Base-by-base conservation (phyloP, 345 rosid species). In the Eucalyptus marginata region DNA sequence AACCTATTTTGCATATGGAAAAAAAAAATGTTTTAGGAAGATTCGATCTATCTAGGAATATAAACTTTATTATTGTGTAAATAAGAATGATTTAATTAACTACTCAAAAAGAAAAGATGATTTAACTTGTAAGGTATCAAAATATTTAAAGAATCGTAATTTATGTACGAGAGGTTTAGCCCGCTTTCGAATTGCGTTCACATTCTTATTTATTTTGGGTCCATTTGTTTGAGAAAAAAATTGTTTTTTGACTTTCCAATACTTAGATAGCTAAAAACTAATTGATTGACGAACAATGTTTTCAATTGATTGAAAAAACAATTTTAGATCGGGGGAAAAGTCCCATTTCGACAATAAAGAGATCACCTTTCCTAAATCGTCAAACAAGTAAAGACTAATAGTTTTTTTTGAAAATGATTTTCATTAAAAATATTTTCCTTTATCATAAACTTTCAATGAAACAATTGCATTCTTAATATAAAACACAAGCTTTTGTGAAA, bases 361-460 rank as follows among this genome's bases (percentile, higher is more conserved):
- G 24, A 56, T 56, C 3, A 56, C 3, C 24, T 56, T 56, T 56
- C 0, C 0, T 56, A 56, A 24, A 56, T 2, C 0, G 1, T 0
- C 3, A 56, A 56, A 56, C 1, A 24, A 0, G 29, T 56, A 24
- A 56, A 56, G 62, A 56, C 13, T 2, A 56, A 10, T 24, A 0
- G 1, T 4, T 56, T 56, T 56, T 56, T 1, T 56, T 56, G 3
- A 56, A 0, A 56, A 4, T 56, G 29, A 56, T 56, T 56, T 56
- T 24, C 62, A 24, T 9, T 0, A 10, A 56, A 56, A 56, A 56
- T 24, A 56, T 10, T 56, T 56, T 56, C 62, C 6, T 56, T 56
- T 56, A 56, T 10, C 29, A 56, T 56, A 24, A 24, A 24, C 6
- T 56, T 24, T 56, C 1, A 10, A 0, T 4, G 29, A 56, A 56